A percentile compares a stretch with the other conserved stretches of the same genome.
phyloP scores from a whole-genome alignment of 352 stramenopile species.

The Globisporangium sylvaticum region DNA sequence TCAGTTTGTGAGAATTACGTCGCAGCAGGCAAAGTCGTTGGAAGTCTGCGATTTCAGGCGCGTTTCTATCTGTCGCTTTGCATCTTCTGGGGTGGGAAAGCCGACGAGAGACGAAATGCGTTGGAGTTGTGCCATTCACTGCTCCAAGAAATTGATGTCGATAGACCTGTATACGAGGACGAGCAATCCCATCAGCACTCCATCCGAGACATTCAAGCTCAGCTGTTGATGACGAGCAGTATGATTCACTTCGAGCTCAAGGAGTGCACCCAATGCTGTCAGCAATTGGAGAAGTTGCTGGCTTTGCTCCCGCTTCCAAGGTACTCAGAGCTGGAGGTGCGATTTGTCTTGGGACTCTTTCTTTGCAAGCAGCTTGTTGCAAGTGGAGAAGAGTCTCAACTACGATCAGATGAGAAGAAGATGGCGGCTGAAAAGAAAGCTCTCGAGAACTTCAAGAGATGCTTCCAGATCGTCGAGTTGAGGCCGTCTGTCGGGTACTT shows the following conservation, averaged over 20 bases:
- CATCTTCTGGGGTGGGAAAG: conserved; percentile 33
- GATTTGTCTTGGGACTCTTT: conserved; percentile 29
- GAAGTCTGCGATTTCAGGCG: conserved; percentile 22
- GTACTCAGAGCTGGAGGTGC: conserved; percentile 35
- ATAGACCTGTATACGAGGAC: conserved; percentile 3
- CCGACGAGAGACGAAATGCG: conserved; percentile 9
- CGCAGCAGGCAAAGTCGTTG: conserved; percentile 13
- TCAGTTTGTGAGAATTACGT: not conserved
- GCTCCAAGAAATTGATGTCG: conserved; percentile 11
- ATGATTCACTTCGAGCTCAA: conserved; percentile 41
- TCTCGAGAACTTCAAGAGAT: conserved; percentile 25
- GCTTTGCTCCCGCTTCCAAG: not conserved
- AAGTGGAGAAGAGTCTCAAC: conserved; percentile 8
- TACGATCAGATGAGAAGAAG: not conserved
- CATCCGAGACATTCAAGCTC: conserved; percentile 4
- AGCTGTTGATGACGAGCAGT: conserved; percentile 37
- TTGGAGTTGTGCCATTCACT: conserved; percentile 3
- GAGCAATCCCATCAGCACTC: not conserved
- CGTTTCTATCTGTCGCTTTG: conserved; percentile 35
- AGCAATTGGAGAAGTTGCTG: conserved; percentile 24
- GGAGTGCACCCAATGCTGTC: conserved; percentile 15
- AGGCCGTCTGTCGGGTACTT: conserved; percentile 55
- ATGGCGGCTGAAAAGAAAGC: not conserved
- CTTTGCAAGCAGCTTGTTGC: not conserved
- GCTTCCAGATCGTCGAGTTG: conserved; percentile 48